Base-by-base conservation (phyloP, 805 yeast species). In the Candida berthetii region DNA sequence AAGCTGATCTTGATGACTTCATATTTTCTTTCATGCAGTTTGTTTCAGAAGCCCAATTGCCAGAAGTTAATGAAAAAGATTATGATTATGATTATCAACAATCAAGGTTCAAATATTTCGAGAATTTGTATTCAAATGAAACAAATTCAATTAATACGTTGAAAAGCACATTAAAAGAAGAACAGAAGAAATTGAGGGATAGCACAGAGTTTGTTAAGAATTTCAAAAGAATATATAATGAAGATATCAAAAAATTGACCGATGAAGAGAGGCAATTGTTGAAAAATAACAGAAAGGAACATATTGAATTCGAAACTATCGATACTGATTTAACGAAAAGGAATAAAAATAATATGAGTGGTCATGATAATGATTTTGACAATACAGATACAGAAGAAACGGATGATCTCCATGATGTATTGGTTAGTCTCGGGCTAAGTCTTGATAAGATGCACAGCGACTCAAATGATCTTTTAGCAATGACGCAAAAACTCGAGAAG, bases 1-100 rank as follows among this genome's bases (percentile, higher is more conserved):
- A 34, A 34, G 15, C 36, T 19, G 36, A 34, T 19, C 10, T 34
- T 14, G 36, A 34, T n/a, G 17, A 34, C 8, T 13, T 34, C 9
- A 34, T 34, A 19, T 4, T 3, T 7, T 19, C 36, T 8, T 34
- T 34, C 10, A 13, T 34, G 9, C 9, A 34, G 17, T 19, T 20
- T 9, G 17, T 34, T n/a, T 14, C 27, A 7, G 25, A 20, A 3
- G 27, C 49, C 2, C 45, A 41, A 27, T 35, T 55, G 5, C 39
- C 32, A 31, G 36, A 36, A 1, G 13, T 46, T 14, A 40, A 47
- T 22, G 31, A 28, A 2, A 27, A 41, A 4, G 58, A 55, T 34
- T 46, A 46, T 24, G 48, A 54, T 35, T 33, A 45, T 17, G 56
- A 49, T 35, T 48, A 46, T 36, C 57, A 51, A 29, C 11, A 43